phyloP scores from a whole-genome alignment of 768 basidiomycete species.

The Coprinopsis strossmayeri region DNA sequence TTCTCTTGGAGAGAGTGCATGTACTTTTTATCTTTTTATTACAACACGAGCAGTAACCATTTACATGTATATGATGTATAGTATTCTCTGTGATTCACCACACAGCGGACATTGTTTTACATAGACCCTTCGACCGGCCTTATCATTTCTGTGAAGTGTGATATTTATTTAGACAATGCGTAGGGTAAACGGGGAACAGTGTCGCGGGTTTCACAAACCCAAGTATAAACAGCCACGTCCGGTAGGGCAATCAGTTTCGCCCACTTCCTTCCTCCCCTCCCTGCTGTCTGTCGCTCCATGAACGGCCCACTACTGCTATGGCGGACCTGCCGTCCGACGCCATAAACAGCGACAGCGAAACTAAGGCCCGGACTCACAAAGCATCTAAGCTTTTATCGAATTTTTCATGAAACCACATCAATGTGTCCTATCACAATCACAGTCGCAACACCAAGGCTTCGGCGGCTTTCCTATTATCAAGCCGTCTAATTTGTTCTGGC shows the following conservation, averaged over 20 bases:
- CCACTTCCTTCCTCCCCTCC: too few species aligned
- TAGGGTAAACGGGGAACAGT: too few species aligned
- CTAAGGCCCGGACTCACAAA: conserved; percentile 20
- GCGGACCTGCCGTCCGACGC: too few species aligned
- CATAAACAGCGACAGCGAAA: background rate
- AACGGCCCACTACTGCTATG: too few species aligned
- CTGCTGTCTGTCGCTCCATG: too few species aligned
- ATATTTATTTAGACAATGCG: background rate
- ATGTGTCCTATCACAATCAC: conserved; percentile 12
- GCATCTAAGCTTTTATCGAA: conserved; percentile 62
- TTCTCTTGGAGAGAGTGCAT: conserved; percentile 5
- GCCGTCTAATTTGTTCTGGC: conserved; percentile 38
- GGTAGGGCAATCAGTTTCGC: too few species aligned
- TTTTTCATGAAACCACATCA: conserved; percentile 19
- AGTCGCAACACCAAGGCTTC: conserved; percentile 40
- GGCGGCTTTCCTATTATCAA: conserved; percentile 71
- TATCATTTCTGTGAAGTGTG: too few species aligned
- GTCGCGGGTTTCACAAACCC: too few species aligned
- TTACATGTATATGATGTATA: conserved; percentile 8
- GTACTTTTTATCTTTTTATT: background rate
- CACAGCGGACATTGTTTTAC: conserved; percentile 2
- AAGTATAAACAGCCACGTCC: too few species aligned
- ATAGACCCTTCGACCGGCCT: too few species aligned
- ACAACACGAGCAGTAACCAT: background rate
- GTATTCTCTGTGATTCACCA: conserved; percentile 1